Base-by-base conservation (phyloP, 2,329 filamentous ascomycete species). In the Cercospora canescens region DNA sequence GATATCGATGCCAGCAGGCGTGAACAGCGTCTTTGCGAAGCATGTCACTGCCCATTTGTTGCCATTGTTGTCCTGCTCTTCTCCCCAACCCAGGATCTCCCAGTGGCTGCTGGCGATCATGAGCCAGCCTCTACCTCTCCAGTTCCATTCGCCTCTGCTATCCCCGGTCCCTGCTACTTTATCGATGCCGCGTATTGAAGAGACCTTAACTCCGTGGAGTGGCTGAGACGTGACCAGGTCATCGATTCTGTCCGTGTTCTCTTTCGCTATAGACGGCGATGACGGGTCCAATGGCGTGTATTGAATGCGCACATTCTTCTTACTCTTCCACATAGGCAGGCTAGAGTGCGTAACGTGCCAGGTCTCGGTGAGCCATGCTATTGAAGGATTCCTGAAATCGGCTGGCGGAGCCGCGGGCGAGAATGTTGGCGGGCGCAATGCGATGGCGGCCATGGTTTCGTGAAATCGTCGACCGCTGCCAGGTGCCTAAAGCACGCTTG, bases 1-100 rank as follows among this genome's bases (percentile, higher is more conserved):
- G 9, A 96, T 79, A 79, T 96, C 93, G 32, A 96, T 74, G 0
- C 93, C 93, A 64, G 92, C 91, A 69, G 90, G 90, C 6, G 92
- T 95, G 72, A 96, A 96, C 52, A 94, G 71, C 26, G 91, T 96
- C 74, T 91, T 89, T 69, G 89, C 89, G 78, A 96, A 96, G 84
- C 90, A 94, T 4, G 91, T 96, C 14, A 96, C 91, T 1, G 87
- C 88, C 91, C 91, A 96, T 35, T 80, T 71, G 85, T 76, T 77
- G 7, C 64, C 71, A 8, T 59, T 67, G 11, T 67, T 72, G 9
- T 62, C 66, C 60, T 79, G 76, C 24, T 81, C 79, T 75, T 89
- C 85, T 5, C 92, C 92, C 83, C 87, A 94, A 3, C 90, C 92
- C 18, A 96, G 78, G 1, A 95, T 81, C 82, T 96, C 91, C 93